Base-by-base conservation (phyloP, 2,329 filamentous ascomycete species). In the Botrytis elliptica region DNA sequence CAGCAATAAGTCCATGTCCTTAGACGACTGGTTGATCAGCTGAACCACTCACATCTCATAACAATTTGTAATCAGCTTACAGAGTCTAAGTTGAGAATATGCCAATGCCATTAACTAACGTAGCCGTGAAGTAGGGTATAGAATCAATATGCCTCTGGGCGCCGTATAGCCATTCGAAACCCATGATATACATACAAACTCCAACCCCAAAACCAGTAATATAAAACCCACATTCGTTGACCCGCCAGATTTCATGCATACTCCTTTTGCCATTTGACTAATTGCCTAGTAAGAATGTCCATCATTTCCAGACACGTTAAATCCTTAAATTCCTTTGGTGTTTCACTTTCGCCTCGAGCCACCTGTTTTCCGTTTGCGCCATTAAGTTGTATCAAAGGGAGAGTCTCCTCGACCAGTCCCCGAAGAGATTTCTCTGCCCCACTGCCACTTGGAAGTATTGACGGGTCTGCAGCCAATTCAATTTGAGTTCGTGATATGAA, bases 401-500 rank as follows among this genome's bases (percentile, higher is more conserved):
- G 73, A 40, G 78, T 80, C 70, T 80, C 78, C 68, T 81, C 83
- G 57, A 66, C 65, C 76, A 79, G 79, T 71, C 71, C 80, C 77
- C 77, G 77, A 75, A 81, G 77, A 78, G 79, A 79, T 77, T 79
- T 81, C 78, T 79, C 78, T 63, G 72, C 77, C 59, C 69, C 77
- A 76, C 86, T 82, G 78, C 85, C 82, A 60, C 80, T 82, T 65
- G 83, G 82, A 36, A 83, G 79, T 71, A 83, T 80, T 10, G 57
- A 64, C 10, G 83, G 85, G 82, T 91, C 91, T 44, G 88, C 90
- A 2, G 93, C 94, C 83, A 97, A 88, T 79, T 98, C 95, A 10
- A 97, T 87, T 82, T 98, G 94, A 73, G 94, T 95, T 77, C 93
- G 90, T 6, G 92, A 91, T 76, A 98, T 97, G 80, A 95, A 98